Percentiles rank a stretch among this genome's conserved stretches.
phyloP scores from a whole-genome alignment of 2,329 filamentous ascomycete species.

The Talaromyces sp. region DNA sequence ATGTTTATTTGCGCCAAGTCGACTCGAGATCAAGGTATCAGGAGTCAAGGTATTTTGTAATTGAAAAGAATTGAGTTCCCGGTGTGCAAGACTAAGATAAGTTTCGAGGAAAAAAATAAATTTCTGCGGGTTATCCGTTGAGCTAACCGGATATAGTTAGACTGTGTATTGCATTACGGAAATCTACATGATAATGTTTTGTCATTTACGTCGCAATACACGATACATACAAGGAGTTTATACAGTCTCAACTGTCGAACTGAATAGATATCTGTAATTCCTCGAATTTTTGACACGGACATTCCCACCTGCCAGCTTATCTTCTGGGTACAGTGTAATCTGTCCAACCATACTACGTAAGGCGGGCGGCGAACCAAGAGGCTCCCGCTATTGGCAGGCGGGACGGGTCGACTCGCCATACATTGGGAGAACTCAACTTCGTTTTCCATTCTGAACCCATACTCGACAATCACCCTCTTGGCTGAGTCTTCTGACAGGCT shows the following conservation, averaged over 20 bases:
- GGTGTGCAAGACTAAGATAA: background rate
- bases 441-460: conserved; percentile 8
- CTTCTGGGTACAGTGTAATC: background rate
- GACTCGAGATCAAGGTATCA: background rate
- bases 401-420: conserved; percentile 7
- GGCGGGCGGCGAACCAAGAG: conserved; percentile 12
- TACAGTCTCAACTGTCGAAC: background rate
- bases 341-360: background rate
- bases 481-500: background rate
- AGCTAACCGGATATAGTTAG: background rate
- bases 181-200: background rate
- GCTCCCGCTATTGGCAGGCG: conserved; percentile 15
- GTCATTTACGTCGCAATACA: background rate
- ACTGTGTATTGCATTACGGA: background rate
- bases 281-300: background rate
- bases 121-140: background rate
- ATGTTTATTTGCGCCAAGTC: background rate
- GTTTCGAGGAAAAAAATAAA: background rate
- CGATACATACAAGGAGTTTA: background rate
- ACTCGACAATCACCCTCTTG: background rate
- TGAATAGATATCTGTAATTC: background rate
- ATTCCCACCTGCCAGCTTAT: background rate
- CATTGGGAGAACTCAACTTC: conserved; percentile 8
- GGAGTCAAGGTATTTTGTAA: background rate
- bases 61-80: background rate